A percentile compares a stretch with the other conserved stretches of the same genome.
Conservation (phyloP, 257 asterid genomes). For the Solanum megistacrolobum region DNA sequence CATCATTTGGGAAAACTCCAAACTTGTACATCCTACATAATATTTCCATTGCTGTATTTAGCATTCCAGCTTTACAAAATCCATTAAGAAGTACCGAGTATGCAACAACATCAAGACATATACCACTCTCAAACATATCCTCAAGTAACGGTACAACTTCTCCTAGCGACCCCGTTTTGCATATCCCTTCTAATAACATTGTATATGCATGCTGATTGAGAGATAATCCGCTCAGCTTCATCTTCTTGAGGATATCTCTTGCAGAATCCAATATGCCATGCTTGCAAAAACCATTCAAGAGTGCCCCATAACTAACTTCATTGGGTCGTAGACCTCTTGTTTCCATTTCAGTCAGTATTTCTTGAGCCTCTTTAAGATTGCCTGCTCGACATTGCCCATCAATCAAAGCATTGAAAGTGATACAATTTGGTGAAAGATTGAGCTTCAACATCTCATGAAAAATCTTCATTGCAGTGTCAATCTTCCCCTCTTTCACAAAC, state of each 20-base stretch:
- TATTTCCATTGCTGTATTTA: slow-evolving; percentile 42
- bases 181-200: slow-evolving; percentile 50
- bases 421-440: slow-evolving; percentile 46
- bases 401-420: slow-evolving; percentile 66
- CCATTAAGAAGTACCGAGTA: slow-evolving; percentile 83
- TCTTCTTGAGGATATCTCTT: slow-evolving; percentile 35
- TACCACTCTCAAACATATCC: slow-evolving; percentile 35
- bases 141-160: slow-evolving; percentile 43
- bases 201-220: slow-evolving; percentile 46
- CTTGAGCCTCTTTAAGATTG: slow-evolving; percentile 44
- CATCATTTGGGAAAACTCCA: slow-evolving; percentile 44
- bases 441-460: slow-evolving; percentile 56
- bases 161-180: slow-evolving; percentile 41
- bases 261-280: slow-evolving; percentile 55
- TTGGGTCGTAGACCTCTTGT: slow-evolving; percentile 40
- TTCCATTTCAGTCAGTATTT: slow-evolving; percentile 57
- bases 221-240: slow-evolving; percentile 37
- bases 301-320: slow-evolving; percentile 69
- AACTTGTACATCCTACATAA: slow-evolving; percentile 48
- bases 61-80: slow-evolving; percentile 54
- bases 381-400: slow-evolving; percentile 69
- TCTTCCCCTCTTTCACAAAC: slow-evolving; percentile 72
- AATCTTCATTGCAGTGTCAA: slow-evolving; percentile 49
- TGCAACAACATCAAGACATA: slow-evolving; percentile 55
- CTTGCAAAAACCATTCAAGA: slow-evolving; percentile 76